Conservation (phyloP, 495 filamentous ascomycete genomes). For the Penicillium coffeae region DNA sequence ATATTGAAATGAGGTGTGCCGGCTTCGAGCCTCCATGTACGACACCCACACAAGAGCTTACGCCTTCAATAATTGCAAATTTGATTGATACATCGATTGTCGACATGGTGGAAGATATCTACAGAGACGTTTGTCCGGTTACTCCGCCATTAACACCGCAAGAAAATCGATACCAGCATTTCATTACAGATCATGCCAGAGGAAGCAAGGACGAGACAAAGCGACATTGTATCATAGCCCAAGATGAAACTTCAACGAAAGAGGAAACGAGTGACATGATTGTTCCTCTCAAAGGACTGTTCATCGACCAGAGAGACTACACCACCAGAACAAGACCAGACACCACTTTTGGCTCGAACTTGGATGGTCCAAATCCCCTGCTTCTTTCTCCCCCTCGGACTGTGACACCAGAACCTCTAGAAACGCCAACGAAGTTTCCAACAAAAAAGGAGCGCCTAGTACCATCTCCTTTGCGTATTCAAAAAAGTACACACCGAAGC, state of each 20-base stretch:
- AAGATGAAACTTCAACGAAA: neutral
- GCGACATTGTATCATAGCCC: neutral
- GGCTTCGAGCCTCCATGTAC: neutral
- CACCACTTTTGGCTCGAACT: too few relatives aligned
- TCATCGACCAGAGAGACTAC: neutral
- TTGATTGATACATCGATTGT: neutral
- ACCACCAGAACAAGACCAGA: too few relatives aligned
- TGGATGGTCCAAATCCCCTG: too few relatives aligned
- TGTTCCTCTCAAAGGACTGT: neutral
- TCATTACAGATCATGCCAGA: neutral
- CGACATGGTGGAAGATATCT: neutral
- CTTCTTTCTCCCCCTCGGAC: neutral
- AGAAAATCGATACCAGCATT: neutral
- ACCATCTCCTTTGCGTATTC: neutral
- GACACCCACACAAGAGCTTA: neutral
- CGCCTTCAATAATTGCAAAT: neutral
- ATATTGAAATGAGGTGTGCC: neutral
- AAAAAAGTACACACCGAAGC: neutral
- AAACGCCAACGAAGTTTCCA: neutral
- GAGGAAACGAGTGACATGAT: neutral
- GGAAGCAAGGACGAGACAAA: neutral
- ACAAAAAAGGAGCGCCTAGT: neutral
- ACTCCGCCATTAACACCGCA: neutral
- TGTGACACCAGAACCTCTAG: neutral
- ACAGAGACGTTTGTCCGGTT: neutral